Percentiles rank a stretch among this genome's conserved stretches.
Evolutionary conservation across 129 eudicot genomes (phyloP).

Genomic region (Flaveria trinervia): DNA sequence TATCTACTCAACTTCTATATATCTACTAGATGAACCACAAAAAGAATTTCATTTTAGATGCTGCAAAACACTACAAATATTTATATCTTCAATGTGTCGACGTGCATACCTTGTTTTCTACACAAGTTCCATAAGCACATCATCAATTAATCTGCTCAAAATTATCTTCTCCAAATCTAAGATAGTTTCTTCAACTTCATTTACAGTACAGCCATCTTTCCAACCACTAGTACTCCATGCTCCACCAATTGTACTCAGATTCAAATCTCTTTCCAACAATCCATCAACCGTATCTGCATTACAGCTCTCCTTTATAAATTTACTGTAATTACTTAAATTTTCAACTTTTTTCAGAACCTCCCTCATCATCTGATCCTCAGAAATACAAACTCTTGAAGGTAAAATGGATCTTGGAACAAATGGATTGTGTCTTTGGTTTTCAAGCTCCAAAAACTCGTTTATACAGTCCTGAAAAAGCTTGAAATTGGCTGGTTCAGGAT

Average conservation of each 20-base stretch:
- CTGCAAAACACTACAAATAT: constrained; percentile 16
- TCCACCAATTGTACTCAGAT: constrained; percentile 37
- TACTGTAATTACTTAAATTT: constrained; percentile 40
- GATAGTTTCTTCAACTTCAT: constrained; percentile 56
- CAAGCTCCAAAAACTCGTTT: constrained; percentile 54
- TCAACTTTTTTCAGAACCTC: constrained; percentile 50
- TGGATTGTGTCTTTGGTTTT: constrained; percentile 37
- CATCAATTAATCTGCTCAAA: constrained; percentile 55
- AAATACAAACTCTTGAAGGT: constrained; percentile 27
- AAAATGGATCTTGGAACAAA: constrained; percentile 19
- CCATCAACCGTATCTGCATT: constrained; percentile 42
- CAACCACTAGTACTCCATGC: constrained; percentile 62
- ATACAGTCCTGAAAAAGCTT: constrained; percentile 51
- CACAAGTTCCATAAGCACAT: constrained; percentile 46
- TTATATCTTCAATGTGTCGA: neutral
- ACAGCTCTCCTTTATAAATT: constrained; percentile 26
- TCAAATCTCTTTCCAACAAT: constrained; percentile 60
- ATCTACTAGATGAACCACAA: neutral
- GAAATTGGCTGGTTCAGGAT: constrained; percentile 19
- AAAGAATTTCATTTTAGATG: constrained; percentile 8
- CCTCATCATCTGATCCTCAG: constrained; percentile 38
- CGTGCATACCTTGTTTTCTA: constrained; percentile 5
- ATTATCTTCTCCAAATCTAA: constrained; percentile 57
- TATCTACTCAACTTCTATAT: neutral
- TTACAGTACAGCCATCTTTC: constrained; percentile 47